Percentiles rank a stretch among this genome's conserved stretches.
phyloP scores from a whole-genome alignment of 805 yeast species.

The Yarrowia keelungensis region DNA sequence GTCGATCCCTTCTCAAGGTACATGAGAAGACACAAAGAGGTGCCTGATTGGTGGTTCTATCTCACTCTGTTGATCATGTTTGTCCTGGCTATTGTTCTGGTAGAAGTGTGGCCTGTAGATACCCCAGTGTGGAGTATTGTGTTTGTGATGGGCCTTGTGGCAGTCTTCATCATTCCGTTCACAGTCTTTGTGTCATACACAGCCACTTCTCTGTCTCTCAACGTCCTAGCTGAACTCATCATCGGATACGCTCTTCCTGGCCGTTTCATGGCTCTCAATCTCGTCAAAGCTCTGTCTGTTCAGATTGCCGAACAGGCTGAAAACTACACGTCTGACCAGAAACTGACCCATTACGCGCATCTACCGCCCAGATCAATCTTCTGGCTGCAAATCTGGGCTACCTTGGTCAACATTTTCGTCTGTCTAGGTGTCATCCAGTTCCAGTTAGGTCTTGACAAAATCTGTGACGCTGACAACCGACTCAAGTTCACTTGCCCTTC shows the following conservation, averaged over 20 bases:
- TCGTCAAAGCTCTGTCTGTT: background rate
- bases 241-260: background rate
- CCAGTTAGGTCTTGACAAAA: slow-evolving; percentile 48
- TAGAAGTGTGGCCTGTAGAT: background rate
- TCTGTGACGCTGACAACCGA: slow-evolving; percentile 46
- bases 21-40: background rate
- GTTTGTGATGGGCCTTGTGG: background rate
- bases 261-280: background rate
- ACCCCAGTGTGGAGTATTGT: background rate
- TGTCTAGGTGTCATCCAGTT: slow-evolving; percentile 46
- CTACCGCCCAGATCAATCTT: background rate
- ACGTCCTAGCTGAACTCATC: background rate
- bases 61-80: background rate
- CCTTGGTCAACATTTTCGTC: background rate
- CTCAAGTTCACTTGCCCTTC: slow-evolving; percentile 50
- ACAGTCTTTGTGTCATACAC: background rate
- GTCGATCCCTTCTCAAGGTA: background rate
- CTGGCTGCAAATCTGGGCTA: slow-evolving; percentile 4
- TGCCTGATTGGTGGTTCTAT: background rate
- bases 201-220: background rate
- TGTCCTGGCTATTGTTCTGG: background rate
- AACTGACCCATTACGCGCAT: background rate
- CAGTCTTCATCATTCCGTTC: background rate
- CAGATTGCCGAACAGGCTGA: background rate
- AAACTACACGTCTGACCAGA: background rate